Percentiles rank a stretch among this genome's conserved stretches.
phyloP scores from a whole-genome alignment of 208 protist genomes.

The Trypanosoma caninum region DNA sequence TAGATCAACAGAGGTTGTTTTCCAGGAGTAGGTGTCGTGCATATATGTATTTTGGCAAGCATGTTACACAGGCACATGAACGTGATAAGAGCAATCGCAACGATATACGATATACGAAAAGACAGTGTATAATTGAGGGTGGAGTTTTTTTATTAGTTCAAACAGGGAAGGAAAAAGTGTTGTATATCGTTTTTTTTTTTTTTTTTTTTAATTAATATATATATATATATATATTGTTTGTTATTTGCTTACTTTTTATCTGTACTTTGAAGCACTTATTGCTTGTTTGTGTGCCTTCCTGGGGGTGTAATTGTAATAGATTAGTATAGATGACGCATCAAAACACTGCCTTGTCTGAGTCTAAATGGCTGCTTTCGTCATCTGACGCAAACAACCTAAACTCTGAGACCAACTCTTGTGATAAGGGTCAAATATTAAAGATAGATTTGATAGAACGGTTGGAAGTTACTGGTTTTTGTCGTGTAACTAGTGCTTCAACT shows the following conservation, averaged over 20 bases:
- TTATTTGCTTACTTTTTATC: constrained; percentile 6
- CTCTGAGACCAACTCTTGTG: neutral
- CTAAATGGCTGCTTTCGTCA: neutral
- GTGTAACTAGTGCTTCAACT: constrained; percentile 1
- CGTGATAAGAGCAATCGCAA: neutral
- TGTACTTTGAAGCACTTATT: neutral
- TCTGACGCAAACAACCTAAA: neutral
- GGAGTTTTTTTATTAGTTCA: neutral
- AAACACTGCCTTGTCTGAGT: neutral
- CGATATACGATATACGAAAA: neutral
- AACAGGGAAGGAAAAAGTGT: too few relatives aligned
- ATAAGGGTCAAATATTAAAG: neutral
- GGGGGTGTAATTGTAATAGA: neutral
- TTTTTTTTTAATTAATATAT: neutral
- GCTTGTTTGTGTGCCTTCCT: neutral
- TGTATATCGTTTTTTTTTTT: neutral
- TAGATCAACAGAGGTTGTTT: too few relatives aligned
- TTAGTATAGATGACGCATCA: neutral
- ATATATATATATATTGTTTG: neutral
- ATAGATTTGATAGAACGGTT: neutral
- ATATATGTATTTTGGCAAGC: too few relatives aligned
- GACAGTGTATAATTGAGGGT: neutral
- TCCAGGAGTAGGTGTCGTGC: too few relatives aligned
- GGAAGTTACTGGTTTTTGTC: too few relatives aligned
- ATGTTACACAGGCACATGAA: neutral